Conservation (phyloP, 208 protist genomes). For the Leishmania braziliensis region DNA sequence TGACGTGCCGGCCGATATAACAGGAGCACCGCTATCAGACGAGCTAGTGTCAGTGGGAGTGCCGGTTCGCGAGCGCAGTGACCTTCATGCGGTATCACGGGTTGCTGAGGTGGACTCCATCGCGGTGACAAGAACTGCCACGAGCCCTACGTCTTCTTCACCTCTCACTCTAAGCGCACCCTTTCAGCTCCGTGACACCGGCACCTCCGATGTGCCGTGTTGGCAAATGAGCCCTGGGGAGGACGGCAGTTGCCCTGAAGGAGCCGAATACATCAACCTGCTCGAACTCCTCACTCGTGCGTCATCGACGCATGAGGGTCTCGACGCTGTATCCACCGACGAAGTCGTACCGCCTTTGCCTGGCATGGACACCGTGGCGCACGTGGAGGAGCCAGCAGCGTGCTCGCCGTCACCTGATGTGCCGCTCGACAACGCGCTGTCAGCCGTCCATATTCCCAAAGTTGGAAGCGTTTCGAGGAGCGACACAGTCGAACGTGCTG, state of each 20-base stretch:
- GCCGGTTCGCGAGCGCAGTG: not conserved
- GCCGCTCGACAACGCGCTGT: not conserved
- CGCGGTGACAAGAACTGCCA: not conserved
- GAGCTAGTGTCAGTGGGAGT: not conserved
- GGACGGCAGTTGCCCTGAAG: not conserved
- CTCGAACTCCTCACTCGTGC: conserved; percentile 10
- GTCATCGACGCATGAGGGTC: not conserved
- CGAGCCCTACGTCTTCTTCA: not conserved
- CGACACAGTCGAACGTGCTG: not conserved
- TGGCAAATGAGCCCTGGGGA: not conserved
- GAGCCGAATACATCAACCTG: not conserved
- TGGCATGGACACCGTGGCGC: not conserved
- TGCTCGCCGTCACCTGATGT: not conserved
- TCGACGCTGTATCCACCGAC: not conserved
- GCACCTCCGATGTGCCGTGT: not conserved
- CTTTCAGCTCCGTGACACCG: not conserved
- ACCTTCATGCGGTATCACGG: not conserved
- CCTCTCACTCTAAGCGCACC: not conserved
- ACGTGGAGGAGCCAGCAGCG: not conserved
- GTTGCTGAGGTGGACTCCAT: not conserved
- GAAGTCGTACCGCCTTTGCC: not conserved
- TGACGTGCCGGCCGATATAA: not conserved
- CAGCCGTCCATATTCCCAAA: not conserved
- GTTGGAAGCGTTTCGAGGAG: not conserved
- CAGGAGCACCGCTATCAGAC: not conserved